Conservation (phyloP, 129 eudicot genomes). For the Mikania micrantha region DNA sequence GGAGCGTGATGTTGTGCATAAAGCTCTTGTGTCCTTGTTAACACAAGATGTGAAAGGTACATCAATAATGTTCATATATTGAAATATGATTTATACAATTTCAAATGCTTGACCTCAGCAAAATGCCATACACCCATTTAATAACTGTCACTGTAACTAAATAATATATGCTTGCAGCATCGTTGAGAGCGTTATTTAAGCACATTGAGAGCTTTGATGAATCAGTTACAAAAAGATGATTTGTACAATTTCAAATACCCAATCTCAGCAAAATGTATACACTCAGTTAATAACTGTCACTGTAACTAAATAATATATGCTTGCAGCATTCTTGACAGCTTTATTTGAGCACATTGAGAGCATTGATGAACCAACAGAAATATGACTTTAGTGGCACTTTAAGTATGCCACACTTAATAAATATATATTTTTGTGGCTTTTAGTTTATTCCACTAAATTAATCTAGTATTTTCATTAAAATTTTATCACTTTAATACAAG, state of each 20-base stretch:
- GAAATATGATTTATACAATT: background rate
- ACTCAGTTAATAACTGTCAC: background rate
- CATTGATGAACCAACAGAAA: too few species aligned
- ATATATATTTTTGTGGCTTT: too few species aligned
- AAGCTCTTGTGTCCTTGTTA: conserved; percentile 82
- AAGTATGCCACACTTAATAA: too few species aligned
- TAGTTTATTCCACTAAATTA: too few species aligned
- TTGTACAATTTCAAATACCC: background rate
- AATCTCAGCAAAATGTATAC: background rate
- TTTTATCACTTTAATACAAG: too few species aligned
- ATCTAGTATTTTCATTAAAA: too few species aligned
- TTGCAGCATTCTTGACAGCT: conserved; percentile 82
- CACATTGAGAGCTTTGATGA: conserved; percentile 72
- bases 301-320: background rate
- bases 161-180: conserved; percentile 47
- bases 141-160: background rate
- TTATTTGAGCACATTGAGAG: too few species aligned
- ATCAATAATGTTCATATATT: background rate
- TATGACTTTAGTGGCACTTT: too few species aligned
- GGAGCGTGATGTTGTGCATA: conserved; percentile 94
- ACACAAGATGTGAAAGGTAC: too few species aligned
- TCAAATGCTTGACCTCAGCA: background rate
- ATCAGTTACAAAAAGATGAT: background rate
- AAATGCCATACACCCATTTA: background rate
- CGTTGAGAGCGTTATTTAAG: conserved; percentile 82